Percentiles rank a stretch among this genome's conserved stretches.
Conservation (phyloP, 2,329 filamentous ascomycete species). For the Chalara sp. region DNA sequence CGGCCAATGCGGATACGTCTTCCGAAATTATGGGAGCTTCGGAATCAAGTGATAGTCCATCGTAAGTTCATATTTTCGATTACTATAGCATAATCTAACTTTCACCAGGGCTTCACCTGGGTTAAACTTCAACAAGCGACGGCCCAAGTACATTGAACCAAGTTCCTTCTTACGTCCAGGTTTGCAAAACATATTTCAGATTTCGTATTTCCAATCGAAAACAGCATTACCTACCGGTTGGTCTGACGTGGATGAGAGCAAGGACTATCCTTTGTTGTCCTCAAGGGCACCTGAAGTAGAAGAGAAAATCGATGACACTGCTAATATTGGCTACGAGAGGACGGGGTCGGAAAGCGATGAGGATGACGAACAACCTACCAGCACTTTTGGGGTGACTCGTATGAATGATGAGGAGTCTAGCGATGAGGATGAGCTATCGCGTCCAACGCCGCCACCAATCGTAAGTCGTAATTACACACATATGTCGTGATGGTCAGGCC, state of each 20-base stretch:
- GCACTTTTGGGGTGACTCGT: conserved; percentile 33
- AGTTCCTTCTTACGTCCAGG: conserved; percentile 52
- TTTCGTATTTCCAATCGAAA: conserved; percentile 55
- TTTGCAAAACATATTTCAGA: conserved; percentile 68
- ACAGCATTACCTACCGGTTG: conserved; percentile 62
- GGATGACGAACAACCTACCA: conserved; percentile 30
- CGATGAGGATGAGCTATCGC: conserved; percentile 36
- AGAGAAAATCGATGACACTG: conserved; percentile 12
- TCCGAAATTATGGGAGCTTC: background rate
- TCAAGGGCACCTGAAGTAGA: conserved; percentile 33
- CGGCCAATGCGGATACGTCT: conserved; percentile 22
- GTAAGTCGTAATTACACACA: background rate
- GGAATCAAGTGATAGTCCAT: background rate
- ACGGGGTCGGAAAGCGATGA: conserved; percentile 42
- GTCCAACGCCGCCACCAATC: background rate
- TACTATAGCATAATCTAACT: background rate
- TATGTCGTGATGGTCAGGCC: too few species aligned
- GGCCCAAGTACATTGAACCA: conserved; percentile 47
- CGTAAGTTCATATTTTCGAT: background rate
- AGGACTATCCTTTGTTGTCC: conserved; percentile 43
- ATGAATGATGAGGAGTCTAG: conserved; percentile 52
- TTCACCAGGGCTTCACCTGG: too few species aligned
- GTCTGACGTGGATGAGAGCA: conserved; percentile 52
- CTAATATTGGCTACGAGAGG: conserved; percentile 17
- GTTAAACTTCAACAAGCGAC: conserved; percentile 21